Conservation (phyloP, 495 filamentous ascomycete genomes). For the Penicillium lagena region DNA sequence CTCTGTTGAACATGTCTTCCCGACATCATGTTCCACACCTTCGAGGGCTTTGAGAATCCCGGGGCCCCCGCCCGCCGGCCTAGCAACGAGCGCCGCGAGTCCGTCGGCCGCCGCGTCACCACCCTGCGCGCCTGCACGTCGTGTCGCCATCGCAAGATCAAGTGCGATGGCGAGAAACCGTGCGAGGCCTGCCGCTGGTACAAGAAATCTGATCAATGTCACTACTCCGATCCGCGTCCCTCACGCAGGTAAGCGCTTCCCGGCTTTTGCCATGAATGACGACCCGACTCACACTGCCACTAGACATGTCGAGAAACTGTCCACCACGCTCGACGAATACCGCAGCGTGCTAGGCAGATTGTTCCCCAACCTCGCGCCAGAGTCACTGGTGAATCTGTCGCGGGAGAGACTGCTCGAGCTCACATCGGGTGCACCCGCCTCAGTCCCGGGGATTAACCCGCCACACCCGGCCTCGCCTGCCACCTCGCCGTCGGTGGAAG, state of each 20-base stretch:
- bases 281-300: not conserved
- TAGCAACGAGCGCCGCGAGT: conserved; percentile 26
- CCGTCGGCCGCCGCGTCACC: conserved; percentile 30
- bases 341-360: conserved; percentile 28
- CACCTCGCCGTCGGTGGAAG: conserved; percentile 31
- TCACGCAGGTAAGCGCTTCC: conserved; percentile 26
- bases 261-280: not conserved
- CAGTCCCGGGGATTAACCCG: not conserved
- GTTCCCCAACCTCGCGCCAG: conserved; percentile 30
- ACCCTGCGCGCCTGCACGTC: conserved; percentile 39
- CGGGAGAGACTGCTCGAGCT: conserved; percentile 47
- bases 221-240: conserved; percentile 36
- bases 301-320: conserved; percentile 35
- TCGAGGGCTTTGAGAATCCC: conserved; percentile 36
- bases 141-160: conserved; percentile 43
- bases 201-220: conserved; percentile 37
- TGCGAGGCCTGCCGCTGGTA: conserved; percentile 44
- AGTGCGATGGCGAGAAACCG: conserved; percentile 41
- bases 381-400: conserved; percentile 35
- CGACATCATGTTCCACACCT: conserved; percentile 35
- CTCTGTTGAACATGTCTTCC: conserved; percentile 1
- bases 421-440: conserved; percentile 8
- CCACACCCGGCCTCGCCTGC: conserved; percentile 34
- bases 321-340: conserved; percentile 35
- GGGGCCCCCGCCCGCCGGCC: conserved; percentile 18